Evolutionary conservation across 1,139 yeast species (phyloP).

Genomic region (Kodamaea sp.): DNA sequence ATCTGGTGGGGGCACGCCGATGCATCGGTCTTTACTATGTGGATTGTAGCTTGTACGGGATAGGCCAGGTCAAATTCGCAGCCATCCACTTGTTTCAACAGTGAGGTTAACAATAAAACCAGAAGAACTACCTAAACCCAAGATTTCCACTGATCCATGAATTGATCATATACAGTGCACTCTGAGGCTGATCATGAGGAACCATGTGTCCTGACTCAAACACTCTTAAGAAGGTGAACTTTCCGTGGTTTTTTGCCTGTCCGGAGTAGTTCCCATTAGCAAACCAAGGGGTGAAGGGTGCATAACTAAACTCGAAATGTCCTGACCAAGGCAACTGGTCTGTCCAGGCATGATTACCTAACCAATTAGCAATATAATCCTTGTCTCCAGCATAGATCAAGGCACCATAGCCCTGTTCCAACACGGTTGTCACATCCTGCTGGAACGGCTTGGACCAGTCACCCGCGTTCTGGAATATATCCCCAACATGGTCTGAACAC

Average conservation of each 20-base stretch:
- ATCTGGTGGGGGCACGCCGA: too few species aligned
- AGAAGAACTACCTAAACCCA: too few species aligned
- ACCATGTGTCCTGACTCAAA: constrained; percentile 72
- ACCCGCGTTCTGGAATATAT: background rate
- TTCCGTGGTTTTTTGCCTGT: constrained; percentile 49
- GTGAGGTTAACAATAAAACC: too few species aligned
- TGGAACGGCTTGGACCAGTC: constrained; percentile 1
- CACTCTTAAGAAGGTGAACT: constrained; percentile 57
- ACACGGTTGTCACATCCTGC: constrained; percentile 2
- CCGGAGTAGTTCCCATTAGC: constrained; percentile 50
- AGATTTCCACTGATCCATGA: constrained; percentile 2
- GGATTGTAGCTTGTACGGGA: too few species aligned
- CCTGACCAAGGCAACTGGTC: constrained; percentile 16
- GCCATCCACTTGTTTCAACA: too few species aligned
- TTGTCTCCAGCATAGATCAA: constrained; percentile 16
- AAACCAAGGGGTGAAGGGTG: constrained; percentile 30
- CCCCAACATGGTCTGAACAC: background rate
- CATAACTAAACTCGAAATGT: constrained; percentile 20
- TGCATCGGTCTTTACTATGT: too few species aligned
- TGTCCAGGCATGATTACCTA: constrained; percentile 19
- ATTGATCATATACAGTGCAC: background rate
- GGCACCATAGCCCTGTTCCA: constrained; percentile 13
- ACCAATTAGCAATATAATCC: constrained; percentile 20
- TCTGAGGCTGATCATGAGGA: constrained; percentile 1
- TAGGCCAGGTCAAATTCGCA: too few species aligned